Percentiles rank a stretch among this genome's conserved stretches.
Evolutionary conservation across 2,329 filamentous ascomycete genomes (phyloP).

Genomic region (Rhinocladiella mackenziei): DNA sequence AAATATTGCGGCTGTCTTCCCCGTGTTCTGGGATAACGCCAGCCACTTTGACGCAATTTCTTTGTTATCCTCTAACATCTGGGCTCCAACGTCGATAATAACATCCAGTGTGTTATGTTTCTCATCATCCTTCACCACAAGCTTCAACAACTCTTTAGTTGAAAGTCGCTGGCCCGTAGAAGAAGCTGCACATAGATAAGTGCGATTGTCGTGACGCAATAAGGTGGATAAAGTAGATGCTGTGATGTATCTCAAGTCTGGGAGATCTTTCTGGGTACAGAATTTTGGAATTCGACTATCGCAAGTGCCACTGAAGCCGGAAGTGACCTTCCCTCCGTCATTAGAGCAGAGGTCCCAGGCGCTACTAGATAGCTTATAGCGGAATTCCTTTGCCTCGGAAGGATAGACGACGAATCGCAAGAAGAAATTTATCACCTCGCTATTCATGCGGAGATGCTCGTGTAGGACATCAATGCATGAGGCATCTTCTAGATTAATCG

Average conservation of each 20-base stretch:
- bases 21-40: constrained; percentile 25
- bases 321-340: constrained; percentile 42
- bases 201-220: constrained; percentile 50
- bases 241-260: constrained; percentile 60
- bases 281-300: constrained; percentile 56
- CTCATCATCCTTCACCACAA: constrained; percentile 40
- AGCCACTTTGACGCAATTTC: constrained; percentile 56
- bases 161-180: constrained; percentile 32
- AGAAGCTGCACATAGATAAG: constrained; percentile 12
- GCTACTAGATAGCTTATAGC: constrained; percentile 51
- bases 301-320: constrained; percentile 68
- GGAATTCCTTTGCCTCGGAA: constrained; percentile 60
- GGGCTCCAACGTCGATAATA: constrained; percentile 67
- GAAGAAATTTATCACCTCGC: constrained; percentile 60
- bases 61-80: constrained; percentile 61
- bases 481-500: constrained; percentile 58
- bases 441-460: constrained; percentile 50
- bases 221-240: constrained; percentile 61
- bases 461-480: constrained; percentile 52
- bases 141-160: constrained; percentile 44
- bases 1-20: constrained; percentile 52
- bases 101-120: constrained; percentile 48
- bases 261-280: constrained; percentile 50
- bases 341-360: constrained; percentile 61
- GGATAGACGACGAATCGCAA: constrained; percentile 58